Conservation (phyloP, 2,329 filamentous ascomycete species). For the Xylaria sp. region DNA sequence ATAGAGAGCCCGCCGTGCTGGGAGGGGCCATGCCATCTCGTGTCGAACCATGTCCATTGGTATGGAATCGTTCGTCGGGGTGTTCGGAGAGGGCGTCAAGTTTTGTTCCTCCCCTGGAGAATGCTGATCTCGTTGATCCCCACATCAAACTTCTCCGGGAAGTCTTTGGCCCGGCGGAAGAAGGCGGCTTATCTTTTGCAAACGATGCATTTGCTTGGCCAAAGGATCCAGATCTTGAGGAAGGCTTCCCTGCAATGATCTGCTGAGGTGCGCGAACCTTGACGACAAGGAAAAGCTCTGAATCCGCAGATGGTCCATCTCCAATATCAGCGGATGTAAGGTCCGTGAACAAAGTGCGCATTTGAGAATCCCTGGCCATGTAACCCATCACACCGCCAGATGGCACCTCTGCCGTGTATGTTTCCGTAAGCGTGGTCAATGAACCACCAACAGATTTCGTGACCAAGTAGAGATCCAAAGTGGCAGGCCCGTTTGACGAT, state of each 20-base stretch:
- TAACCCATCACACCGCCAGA: constrained; percentile 76
- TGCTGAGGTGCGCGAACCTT: constrained; percentile 75
- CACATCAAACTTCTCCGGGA: constrained; percentile 77
- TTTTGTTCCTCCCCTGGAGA: constrained; percentile 64
- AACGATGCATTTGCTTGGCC: constrained; percentile 53
- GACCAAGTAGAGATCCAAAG: constrained; percentile 81
- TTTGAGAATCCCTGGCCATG: constrained; percentile 71
- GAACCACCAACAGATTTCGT: constrained; percentile 73
- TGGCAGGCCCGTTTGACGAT: constrained; percentile 78
- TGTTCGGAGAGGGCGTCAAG: constrained; percentile 69
- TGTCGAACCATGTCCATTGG: constrained; percentile 54
- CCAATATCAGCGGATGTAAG: constrained; percentile 80
- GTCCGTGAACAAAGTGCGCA: constrained; percentile 89
- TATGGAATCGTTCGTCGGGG: constrained; percentile 53
- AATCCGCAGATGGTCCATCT: constrained; percentile 69
- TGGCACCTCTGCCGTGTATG: constrained; percentile 81
- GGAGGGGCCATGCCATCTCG: constrained; percentile 61
- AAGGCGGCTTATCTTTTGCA: constrained; percentile 62
- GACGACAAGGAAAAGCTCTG: constrained; percentile 84
- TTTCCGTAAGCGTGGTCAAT: constrained; percentile 80
- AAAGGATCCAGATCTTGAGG: constrained; percentile 63
- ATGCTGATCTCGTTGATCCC: constrained; percentile 65
- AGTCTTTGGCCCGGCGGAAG: constrained; percentile 63
- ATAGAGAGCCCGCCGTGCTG: constrained; percentile 66
- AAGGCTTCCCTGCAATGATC: constrained; percentile 59